Percentiles rank a stretch among this genome's conserved stretches.
Evolutionary conservation across 495 filamentous ascomycete species (phyloP).

Genomic region (Penicillium crystallinum): DNA sequence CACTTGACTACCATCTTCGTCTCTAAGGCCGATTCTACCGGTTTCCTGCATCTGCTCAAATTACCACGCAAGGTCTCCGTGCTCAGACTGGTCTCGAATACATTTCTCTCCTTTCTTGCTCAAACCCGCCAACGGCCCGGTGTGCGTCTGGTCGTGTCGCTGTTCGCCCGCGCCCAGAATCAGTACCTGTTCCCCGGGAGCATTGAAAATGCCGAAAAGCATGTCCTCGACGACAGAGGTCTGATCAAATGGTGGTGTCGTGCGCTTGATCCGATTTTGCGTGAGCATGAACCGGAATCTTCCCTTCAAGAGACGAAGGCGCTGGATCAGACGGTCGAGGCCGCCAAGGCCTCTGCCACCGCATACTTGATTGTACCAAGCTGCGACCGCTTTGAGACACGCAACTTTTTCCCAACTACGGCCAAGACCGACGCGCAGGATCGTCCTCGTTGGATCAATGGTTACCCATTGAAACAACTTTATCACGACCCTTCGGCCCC

Average conservation of each 20-base stretch:
- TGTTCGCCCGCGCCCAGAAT: conserved; percentile 88
- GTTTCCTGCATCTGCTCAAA: conserved; percentile 66
- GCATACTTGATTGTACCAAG: conserved; percentile 88
- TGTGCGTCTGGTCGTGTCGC: conserved; percentile 73
- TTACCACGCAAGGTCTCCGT: conserved; percentile 62
- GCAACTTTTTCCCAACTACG: conserved; percentile 51
- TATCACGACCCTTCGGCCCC: conserved; percentile 53
- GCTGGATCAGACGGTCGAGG: conserved; percentile 41
- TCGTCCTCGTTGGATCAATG: conserved; percentile 46
- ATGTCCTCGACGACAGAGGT: conserved; percentile 86
- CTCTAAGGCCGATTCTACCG: conserved; percentile 95
- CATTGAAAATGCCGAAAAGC: conserved; percentile 76
- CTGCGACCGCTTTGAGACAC: conserved; percentile 69
- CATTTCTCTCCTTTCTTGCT: conserved; percentile 72
- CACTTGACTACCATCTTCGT: conserved; percentile 85
- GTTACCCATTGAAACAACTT: conserved; percentile 63
- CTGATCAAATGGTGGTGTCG: conserved; percentile 95
- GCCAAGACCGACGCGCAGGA: conserved; percentile 36
- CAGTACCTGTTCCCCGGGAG: conserved; percentile 96
- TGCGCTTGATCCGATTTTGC: conserved; percentile 69
- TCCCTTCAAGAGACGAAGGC: conserved; percentile 27
- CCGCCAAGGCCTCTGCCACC: conserved; percentile 37
- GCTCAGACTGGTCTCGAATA: conserved; percentile 62
- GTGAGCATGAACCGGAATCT: conserved; percentile 43
- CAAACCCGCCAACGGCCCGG: conserved; percentile 58